These are phyloP conservation scores for Boletus sensibilis DNA, from an alignment of 768 basidiomycete species.

Conservation along the genomic window DNA sequence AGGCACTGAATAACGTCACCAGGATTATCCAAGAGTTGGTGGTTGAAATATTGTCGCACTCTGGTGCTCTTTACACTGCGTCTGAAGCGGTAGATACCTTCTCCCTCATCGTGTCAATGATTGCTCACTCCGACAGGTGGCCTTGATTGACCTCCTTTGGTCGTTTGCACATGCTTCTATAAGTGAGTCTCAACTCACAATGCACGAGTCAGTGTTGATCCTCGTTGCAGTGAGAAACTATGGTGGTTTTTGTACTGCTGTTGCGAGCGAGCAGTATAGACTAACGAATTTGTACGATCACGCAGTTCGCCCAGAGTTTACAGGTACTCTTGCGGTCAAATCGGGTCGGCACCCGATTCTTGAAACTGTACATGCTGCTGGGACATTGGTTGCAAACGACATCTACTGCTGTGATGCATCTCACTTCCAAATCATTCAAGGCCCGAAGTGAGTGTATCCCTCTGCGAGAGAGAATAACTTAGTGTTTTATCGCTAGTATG, in stretches of 20 bases:
- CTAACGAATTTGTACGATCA: background rate
- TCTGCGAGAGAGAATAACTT: background rate
- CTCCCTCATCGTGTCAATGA: background rate
- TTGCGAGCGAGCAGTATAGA: background rate
- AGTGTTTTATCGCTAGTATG: conserved; percentile 45
- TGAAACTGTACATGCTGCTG: conserved; percentile 66
- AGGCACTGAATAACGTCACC: background rate
- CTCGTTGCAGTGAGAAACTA: conserved; percentile 46
- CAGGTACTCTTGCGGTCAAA: conserved; percentile 86
- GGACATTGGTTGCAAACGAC: conserved; percentile 83
- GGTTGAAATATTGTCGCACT: conserved; percentile 61
- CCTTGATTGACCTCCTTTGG: conserved; percentile 86
- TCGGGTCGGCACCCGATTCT: conserved; percentile 86
- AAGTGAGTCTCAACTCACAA: conserved; percentile 45
- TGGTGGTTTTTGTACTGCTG: conserved; percentile 29
- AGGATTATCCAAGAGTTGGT: conserved; percentile 83
- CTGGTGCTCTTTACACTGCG: conserved; percentile 84
- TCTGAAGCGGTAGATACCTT: conserved; percentile 70
- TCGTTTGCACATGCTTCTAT: conserved; percentile 84
- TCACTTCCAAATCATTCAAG: conserved; percentile 88
- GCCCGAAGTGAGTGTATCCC: conserved; percentile 66
- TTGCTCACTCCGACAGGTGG: conserved; percentile 50
- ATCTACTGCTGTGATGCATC: conserved; percentile 83
- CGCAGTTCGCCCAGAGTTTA: conserved; percentile 87
- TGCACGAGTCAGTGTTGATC: background rate